A percentile compares a stretch with the other conserved stretches of the same genome.
Evolutionary conservation across 2,329 filamentous ascomycete species (phyloP).

Genomic region (Pestalotiopsis sp.): DNA sequence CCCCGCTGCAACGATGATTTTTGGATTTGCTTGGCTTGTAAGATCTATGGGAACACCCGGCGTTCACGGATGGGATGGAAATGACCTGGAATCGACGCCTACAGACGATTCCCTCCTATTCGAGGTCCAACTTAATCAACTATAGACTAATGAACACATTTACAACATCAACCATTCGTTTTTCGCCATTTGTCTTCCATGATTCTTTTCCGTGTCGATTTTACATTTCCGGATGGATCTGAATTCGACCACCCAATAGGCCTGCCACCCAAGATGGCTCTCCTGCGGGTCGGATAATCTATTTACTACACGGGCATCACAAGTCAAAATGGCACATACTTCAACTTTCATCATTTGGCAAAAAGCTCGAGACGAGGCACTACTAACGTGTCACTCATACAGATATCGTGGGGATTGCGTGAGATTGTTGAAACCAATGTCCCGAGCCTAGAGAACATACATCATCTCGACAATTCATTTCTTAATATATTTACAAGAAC

Average conservation of each 20-base stretch:
- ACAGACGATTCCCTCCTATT: background rate
- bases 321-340: no score
- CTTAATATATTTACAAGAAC: background rate
- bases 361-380: no score
- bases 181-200: background rate
- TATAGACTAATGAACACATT: background rate
- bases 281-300: no score
- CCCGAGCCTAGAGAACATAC: background rate
- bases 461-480: background rate
- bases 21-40: background rate
- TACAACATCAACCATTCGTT: background rate
- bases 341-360: no score
- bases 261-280: no score
- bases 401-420: background rate
- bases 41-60: background rate
- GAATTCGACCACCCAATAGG: no score
- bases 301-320: no score
- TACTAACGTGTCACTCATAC: no score
- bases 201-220: background rate
- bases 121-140: background rate
- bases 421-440: background rate
- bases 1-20: background rate
- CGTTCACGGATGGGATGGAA: background rate
- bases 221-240: no score
- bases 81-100: background rate